Percentiles rank a stretch among this genome's conserved stretches.
phyloP scores from a whole-genome alignment of 2,329 filamentous ascomycete genomes.

The Raffaelea arxii region DNA sequence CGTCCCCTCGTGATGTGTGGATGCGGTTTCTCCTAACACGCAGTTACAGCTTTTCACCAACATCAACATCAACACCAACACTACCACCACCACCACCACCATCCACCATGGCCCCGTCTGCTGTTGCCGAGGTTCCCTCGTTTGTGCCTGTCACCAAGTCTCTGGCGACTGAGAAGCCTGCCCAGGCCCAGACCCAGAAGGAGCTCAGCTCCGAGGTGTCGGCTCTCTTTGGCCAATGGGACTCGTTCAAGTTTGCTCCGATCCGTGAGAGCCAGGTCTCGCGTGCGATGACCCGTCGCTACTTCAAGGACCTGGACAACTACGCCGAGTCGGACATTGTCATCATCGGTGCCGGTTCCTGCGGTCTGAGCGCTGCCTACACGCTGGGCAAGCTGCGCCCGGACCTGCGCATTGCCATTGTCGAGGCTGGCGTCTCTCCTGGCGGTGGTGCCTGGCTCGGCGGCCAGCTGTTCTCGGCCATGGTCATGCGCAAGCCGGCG shows the following conservation, averaged over 20 bases:
- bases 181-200: slow-evolving; percentile 24
- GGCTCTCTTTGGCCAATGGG: slow-evolving; percentile 61
- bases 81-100: slow-evolving; percentile 13
- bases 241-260: slow-evolving; percentile 69
- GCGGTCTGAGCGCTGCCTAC: slow-evolving; percentile 72
- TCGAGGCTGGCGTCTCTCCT: slow-evolving; percentile 80
- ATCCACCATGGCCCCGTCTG: slow-evolving; percentile 66
- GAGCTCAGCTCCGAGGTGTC: slow-evolving; percentile 17
- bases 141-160: slow-evolving; percentile 37
- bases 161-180: slow-evolving; percentile 35
- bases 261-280: slow-evolving; percentile 91
- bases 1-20: slow-evolving; percentile 19
- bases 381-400: slow-evolving; percentile 74
- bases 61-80: not conserved
- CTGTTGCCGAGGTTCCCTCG: slow-evolving; percentile 22
- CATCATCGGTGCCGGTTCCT: slow-evolving; percentile 84
- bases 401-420: slow-evolving; percentile 83
- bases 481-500: slow-evolving; percentile 91
- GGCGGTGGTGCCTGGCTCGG: slow-evolving; percentile 89
- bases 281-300: slow-evolving; percentile 85
- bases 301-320: slow-evolving; percentile 80
- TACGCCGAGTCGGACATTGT: slow-evolving; percentile 92
- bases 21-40: slow-evolving; percentile 14
- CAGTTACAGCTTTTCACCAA: not conserved
- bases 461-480: slow-evolving; percentile 87